Base-by-base conservation (phyloP, 1,284 basidiomycete species). In the Leccinum subrobustum region DNA sequence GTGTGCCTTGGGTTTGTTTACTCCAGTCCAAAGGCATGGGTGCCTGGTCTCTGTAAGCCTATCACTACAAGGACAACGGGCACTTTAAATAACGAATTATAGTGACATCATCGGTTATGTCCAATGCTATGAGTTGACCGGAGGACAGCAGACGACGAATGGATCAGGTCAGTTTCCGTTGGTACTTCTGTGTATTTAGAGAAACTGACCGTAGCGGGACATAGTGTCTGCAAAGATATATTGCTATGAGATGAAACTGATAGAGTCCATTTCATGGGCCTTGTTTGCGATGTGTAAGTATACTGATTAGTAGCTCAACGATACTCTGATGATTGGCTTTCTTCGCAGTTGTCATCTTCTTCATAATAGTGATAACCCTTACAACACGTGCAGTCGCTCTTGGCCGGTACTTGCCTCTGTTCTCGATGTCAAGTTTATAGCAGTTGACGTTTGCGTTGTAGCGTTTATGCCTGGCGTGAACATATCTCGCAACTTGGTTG, bases 221-320 rank as follows among this genome's bases (percentile, higher is more conserved):
- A 8, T 58, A 92, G 90, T 85, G 62, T 81, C 81, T 55, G 74
- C 75, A 3, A 77, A 77, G 65, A 70, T 76, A 23, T 91, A 82
- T 64, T 92, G 90, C 71, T 88, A 89, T 71, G 83, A 91, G 68
- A 89, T 91, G 85, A 90, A 88, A 72, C 84, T 86, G 58, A 80
- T 90, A 42, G 83, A 91, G 66, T 89, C 87, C 1, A 85, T 92
- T 71, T 91, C 90, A 1, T 92, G 91, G 90, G 79, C 83, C 69
- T 76, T 83, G 58, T 92, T 92, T 67, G 78, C 78, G 58, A 68
- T 86, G 53, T 84, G 85, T 79, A 68, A 54, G 86, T 81, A 16
- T 68, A 75, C 58, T 78, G 48, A 53, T 73, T 35, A 35, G 79
- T 52, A 57, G 69, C 53, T 75, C 64, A 61, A 35, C 75, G 77